phyloP scores from a whole-genome alignment of 2,329 filamentous ascomycete species.

The Scytalidium sp. region DNA sequence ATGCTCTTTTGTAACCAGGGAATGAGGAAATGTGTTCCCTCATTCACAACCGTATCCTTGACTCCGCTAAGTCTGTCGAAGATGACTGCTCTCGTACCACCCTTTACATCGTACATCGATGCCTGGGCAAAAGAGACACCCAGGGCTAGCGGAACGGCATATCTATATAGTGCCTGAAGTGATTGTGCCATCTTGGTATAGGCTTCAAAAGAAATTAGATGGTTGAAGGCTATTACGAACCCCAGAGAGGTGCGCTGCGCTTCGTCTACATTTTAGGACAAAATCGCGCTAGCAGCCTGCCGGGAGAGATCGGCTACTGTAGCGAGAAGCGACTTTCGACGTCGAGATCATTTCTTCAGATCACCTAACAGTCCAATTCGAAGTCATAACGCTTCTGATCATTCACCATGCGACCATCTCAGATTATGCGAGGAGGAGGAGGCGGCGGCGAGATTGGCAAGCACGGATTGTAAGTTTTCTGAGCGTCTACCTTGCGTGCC shows the following conservation, averaged over 20 bases:
- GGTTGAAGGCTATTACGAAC: conserved; percentile 1
- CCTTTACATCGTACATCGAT: conserved; percentile 95
- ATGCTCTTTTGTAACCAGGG: conserved; percentile 95
- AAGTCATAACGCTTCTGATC: conserved; percentile 3
- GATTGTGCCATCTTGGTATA: conserved; percentile 41
- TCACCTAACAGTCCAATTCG: conserved; percentile 1
- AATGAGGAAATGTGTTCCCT: conserved; percentile 94
- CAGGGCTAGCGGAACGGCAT: conserved; percentile 70
- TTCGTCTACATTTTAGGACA: conserved; percentile 20
- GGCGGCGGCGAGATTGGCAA: conserved; percentile 26
- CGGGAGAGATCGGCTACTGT: conserved; percentile 16
- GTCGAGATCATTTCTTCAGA: conserved; percentile 3
- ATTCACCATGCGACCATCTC: conserved; percentile 30
- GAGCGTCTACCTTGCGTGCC: neutral
- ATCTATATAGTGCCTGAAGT: conserved; percentile 61
- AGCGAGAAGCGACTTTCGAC: conserved; percentile 18
- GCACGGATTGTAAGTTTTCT: conserved; percentile 30
- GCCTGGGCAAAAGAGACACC: conserved; percentile 67
- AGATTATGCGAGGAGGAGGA: conserved; percentile 27
- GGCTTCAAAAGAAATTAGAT: neutral
- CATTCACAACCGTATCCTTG: conserved; percentile 87
- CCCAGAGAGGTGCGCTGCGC: neutral
- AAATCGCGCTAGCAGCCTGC: conserved; percentile 20
- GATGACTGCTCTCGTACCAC: conserved; percentile 92
- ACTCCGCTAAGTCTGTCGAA: conserved; percentile 93